A percentile compares a stretch with the other conserved stretches of the same genome.
phyloP scores from a whole-genome alignment of 352 stramenopile species.

The Pythium insidiosum region DNA sequence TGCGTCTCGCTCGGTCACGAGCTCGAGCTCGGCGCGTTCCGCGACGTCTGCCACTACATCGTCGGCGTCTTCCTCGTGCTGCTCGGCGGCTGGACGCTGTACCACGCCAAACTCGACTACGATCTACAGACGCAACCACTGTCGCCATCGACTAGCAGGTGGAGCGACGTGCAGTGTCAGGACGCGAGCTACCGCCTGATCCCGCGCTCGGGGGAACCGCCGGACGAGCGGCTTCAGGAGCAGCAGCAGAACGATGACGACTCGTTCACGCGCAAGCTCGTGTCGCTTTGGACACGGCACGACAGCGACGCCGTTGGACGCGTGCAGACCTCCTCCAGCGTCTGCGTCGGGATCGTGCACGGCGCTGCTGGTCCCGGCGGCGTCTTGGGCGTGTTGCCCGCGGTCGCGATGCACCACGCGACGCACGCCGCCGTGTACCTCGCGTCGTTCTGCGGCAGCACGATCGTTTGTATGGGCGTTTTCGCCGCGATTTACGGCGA shows the following conservation, averaged over 20 bases:
- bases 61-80: slow-evolving; percentile 54
- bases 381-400: slow-evolving; percentile 80
- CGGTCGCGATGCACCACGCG: slow-evolving; percentile 54
- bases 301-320: neutral
- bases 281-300: slow-evolving; percentile 11
- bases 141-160: slow-evolving; percentile 30
- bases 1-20: slow-evolving; percentile 42
- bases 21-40: slow-evolving; percentile 21
- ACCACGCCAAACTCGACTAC: slow-evolving; percentile 27
- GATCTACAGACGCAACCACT: slow-evolving; percentile 15
- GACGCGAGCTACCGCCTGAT: slow-evolving; percentile 46
- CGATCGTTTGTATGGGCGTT: slow-evolving; percentile 80
- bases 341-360: slow-evolving; percentile 77
- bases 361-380: slow-evolving; percentile 73
- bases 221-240: too few relatives aligned
- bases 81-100: slow-evolving; percentile 44
- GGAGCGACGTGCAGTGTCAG: slow-evolving; percentile 44
- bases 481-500: slow-evolving; percentile 83
- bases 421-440: slow-evolving; percentile 65
- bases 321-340: slow-evolving; percentile 21
- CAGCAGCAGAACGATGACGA: slow-evolving; percentile 10
- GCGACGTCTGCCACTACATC: slow-evolving; percentile 48
- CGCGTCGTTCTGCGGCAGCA: slow-evolving; percentile 76
- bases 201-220: too few relatives aligned
- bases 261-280: slow-evolving; percentile 2